A percentile compares a stretch with the other conserved stretches of the same genome.
Evolutionary conservation across 495 filamentous ascomycete species (phyloP).

Genomic region (Daldinia loculata): DNA sequence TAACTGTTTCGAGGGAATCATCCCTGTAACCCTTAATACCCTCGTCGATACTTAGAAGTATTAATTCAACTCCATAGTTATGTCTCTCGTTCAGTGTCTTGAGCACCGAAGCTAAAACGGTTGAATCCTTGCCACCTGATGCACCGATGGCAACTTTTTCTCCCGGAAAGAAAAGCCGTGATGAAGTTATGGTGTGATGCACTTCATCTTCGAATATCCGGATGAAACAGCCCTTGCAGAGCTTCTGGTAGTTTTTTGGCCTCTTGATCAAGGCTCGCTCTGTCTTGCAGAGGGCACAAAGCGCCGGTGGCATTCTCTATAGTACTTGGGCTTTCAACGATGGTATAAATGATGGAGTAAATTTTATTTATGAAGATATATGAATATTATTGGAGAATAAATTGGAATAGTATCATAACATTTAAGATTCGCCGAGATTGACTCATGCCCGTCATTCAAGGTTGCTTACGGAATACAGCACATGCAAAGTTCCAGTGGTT

Average conservation of each 20-base stretch:
- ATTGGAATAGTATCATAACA: neutral
- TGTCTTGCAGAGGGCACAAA: slow-evolving; percentile 78
- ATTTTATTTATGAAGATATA: neutral
- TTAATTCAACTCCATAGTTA: slow-evolving; percentile 83
- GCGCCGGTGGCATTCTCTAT: slow-evolving; percentile 57
- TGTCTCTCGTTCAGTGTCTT: slow-evolving; percentile 94
- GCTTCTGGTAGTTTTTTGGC: slow-evolving; percentile 90
- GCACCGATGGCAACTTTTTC: slow-evolving; percentile 94
- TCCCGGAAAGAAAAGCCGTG: slow-evolving; percentile 80
- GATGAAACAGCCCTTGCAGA: slow-evolving; percentile 91
- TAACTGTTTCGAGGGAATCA: slow-evolving; percentile 94
- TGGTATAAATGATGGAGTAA: neutral
- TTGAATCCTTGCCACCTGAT: slow-evolving; percentile 97
- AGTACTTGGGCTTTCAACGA: neutral
- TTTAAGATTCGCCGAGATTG: neutral
- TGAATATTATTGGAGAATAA: neutral
- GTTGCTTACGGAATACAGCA: neutral
- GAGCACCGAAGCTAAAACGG: slow-evolving; percentile 90
- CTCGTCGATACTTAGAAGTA: slow-evolving; percentile 92
- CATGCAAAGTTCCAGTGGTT: neutral
- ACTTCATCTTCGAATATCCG: slow-evolving; percentile 89
- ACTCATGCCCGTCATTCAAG: slow-evolving; percentile 13
- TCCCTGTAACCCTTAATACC: slow-evolving; percentile 97
- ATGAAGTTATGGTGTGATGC: slow-evolving; percentile 85
- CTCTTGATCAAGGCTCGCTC: slow-evolving; percentile 87